Base-by-base conservation (phyloP, 768 basidiomycete genomes). In the Tremella yokohamensis region DNA sequence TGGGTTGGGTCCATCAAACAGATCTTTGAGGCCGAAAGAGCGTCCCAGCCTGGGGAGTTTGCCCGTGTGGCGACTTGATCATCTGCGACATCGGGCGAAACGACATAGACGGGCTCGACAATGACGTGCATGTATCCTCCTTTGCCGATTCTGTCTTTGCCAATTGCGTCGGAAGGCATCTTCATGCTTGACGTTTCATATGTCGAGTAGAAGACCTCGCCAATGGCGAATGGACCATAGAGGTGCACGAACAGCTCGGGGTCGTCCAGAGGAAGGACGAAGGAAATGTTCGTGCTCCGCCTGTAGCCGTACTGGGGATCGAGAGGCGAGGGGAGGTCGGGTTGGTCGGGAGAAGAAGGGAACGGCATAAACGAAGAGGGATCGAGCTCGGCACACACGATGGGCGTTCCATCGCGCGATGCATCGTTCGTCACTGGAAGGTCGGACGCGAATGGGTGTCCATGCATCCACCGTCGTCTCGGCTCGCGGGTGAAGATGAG, bases 151-250 rank as follows among this genome's bases (percentile, higher is more conserved):
- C 22, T n/a, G n/a, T 45, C n/a, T n/a, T 45, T 22, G 42, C 42
- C 22, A 22, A 45, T 45, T 8, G 42, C 42, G 22, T n/a, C 22
- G 22, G 42, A n/a, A 18, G 42, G 42, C n/a, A 22, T n/a, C 6
- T 4, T 6, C n/a, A 16, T 18, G 6, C 8, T 45, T 4, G 42
- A 45, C n/a, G 42, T n/a, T n/a, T 45, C 42, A 22, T 45, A 45
- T 4, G 42, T 45, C n/a, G 42, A 18, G 42, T 18, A 45, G 42
- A 45, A 45, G 42, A 45, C 42, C n/a, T 45, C 42, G 22, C 42
- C 22, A 22, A 22, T 45, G 4, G 42, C 42, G 29, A 34, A 34
- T 45, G 42, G 42, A 15, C 42, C 42, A 15, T 6, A 45, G 15
- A 45, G 42, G 22, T 45, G 42, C 6, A 22, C 42, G 42, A 45